phyloP scores from a whole-genome alignment of 163 green algal species.

The Scenedesmus sp. region DNA sequence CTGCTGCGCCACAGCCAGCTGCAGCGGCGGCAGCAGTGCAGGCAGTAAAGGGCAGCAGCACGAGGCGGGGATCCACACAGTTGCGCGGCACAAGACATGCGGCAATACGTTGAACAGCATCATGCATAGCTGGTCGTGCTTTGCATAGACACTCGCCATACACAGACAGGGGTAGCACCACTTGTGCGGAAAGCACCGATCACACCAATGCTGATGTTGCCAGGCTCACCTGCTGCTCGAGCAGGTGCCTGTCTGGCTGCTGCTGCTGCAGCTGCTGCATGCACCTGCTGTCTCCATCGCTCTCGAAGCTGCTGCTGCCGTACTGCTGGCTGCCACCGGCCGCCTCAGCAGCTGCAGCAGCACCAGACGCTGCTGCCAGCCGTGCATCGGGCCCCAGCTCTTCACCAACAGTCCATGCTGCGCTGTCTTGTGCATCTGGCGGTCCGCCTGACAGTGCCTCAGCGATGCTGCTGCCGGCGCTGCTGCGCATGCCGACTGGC shows the following conservation, averaged over 20 bases:
- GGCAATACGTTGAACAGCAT: neutral
- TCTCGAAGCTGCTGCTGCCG: slow-evolving; percentile 47
- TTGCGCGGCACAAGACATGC: too few relatives aligned
- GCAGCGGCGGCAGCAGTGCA: neutral
- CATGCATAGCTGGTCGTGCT: neutral
- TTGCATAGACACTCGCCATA: neutral
- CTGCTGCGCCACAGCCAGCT: slow-evolving; percentile 20
- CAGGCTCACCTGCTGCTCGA: slow-evolving; percentile 17
- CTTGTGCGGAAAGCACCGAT: neutral
- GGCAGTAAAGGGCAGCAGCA: neutral
- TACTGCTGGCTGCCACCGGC: slow-evolving; percentile 27
- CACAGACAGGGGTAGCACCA: neutral
- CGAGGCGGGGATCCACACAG: too few relatives aligned
- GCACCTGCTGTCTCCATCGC: neutral
- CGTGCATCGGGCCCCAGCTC: neutral
- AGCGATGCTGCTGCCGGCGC: slow-evolving; percentile 3
- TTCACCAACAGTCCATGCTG: neutral
- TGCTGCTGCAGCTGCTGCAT: slow-evolving; percentile 38
- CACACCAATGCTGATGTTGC: neutral
- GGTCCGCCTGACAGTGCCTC: neutral
- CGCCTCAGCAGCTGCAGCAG: neutral
- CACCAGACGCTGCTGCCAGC: slow-evolving; percentile 11
- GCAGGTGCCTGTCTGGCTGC: neutral
- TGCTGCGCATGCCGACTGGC: neutral
- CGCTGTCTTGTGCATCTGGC: neutral